A percentile compares a stretch with the other conserved stretches of the same genome.
phyloP scores from a whole-genome alignment of 2,329 filamentous ascomycete genomes.

The Aspergillus proliferans region DNA sequence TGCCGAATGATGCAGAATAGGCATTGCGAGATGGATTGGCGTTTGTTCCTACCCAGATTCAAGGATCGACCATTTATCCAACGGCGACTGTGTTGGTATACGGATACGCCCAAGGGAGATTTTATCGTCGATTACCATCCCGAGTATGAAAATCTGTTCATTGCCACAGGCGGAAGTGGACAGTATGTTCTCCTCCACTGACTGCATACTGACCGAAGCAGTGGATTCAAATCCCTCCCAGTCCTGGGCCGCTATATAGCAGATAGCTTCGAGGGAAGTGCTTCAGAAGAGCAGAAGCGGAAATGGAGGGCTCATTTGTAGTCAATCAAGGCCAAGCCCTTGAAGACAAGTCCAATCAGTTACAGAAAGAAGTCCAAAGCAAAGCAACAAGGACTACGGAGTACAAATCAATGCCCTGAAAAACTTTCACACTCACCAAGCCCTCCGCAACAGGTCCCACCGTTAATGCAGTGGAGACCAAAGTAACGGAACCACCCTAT shows the following conservation, averaged over 20 bases:
- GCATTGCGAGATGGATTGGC: slow-evolving; percentile 55
- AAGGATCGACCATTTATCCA: slow-evolving; percentile 52
- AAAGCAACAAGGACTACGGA: too few relatives aligned
- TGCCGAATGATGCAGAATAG: slow-evolving; percentile 48
- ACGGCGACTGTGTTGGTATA: slow-evolving; percentile 67
- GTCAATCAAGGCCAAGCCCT: too few relatives aligned
- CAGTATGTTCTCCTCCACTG: slow-evolving; percentile 8
- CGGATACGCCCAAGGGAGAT: slow-evolving; percentile 61
- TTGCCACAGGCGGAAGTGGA: slow-evolving; percentile 14
- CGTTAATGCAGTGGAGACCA: too few relatives aligned
- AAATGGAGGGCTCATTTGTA: background rate
- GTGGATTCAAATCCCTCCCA: slow-evolving; percentile 61
- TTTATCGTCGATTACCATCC: slow-evolving; percentile 65
- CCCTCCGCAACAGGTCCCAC: too few relatives aligned
- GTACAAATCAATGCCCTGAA: too few relatives aligned
- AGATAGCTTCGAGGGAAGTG: background rate
- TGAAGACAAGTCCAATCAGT: too few relatives aligned
- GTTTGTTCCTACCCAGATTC: slow-evolving; percentile 56
- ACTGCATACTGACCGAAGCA: slow-evolving; percentile 22
- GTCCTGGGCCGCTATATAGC: slow-evolving; percentile 44
- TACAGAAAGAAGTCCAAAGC: too few relatives aligned
- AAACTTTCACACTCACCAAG: too few relatives aligned
- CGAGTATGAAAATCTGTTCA: slow-evolving; percentile 41
- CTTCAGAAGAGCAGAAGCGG: background rate
- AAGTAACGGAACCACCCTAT: too few relatives aligned